Conservation (phyloP, 164 flowering plant genomes). For the Magnolia kwangsiensis region DNA sequence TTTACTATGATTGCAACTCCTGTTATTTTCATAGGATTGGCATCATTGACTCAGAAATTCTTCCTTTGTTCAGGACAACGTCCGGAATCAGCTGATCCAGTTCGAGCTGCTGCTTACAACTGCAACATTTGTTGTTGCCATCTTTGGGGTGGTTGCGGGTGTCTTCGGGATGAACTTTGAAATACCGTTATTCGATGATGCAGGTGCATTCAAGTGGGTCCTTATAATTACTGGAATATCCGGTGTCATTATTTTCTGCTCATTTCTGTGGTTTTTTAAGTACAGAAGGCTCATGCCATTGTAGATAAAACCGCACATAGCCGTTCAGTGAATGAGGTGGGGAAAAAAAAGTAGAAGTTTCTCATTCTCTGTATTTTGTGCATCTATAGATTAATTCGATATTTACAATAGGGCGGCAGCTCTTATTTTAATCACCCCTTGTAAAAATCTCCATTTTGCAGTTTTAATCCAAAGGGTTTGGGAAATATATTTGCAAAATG, state of each 20-base stretch:
- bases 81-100: constrained; percentile 91
- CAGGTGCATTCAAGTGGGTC: constrained; percentile 80
- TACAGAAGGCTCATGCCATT: constrained; percentile 81
- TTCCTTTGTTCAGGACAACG: constrained; percentile 64
- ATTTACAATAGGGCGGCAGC: too few species aligned
- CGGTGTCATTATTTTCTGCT: constrained; percentile 52
- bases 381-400: neutral
- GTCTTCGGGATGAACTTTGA: constrained; percentile 89
- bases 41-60: too few species aligned
- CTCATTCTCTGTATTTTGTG: neutral
- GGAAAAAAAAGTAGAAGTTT: neutral
- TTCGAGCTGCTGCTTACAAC: constrained; percentile 91
- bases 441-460: too few species aligned
- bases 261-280: constrained; percentile 79
- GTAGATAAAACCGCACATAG: constrained; percentile 22
- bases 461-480: too few species aligned
- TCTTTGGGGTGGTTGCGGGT: constrained; percentile 94
- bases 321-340: neutral
- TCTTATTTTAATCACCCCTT: too few species aligned
- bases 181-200: constrained; percentile 51
- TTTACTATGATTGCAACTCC: too few species aligned
- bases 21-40: too few species aligned
- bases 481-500: too few species aligned
- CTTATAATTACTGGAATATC: constrained; percentile 60
- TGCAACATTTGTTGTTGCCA: constrained; percentile 91